Evolutionary conservation across 2,329 filamentous ascomycete species (phyloP).

Genomic region (Fusarium acutatum): DNA sequence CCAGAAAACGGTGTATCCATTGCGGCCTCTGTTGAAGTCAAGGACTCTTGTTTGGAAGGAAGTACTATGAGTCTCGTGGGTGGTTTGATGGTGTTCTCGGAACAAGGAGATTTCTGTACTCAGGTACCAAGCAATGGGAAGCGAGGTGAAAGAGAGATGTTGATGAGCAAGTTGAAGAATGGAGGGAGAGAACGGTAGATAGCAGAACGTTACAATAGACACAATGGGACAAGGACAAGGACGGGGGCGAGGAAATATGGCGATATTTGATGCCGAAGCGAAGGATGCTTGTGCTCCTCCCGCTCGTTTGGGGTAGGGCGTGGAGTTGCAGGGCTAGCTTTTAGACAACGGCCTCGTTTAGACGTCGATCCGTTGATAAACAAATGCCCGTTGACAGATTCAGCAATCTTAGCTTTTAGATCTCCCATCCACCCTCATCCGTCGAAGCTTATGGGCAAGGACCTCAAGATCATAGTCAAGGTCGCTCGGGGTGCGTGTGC

Average conservation of each 20-base stretch:
- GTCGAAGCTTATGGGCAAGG: constrained; percentile 30
- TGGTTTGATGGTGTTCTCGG: constrained; percentile 26
- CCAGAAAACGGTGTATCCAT: constrained; percentile 45
- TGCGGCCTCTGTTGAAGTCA: constrained; percentile 21
- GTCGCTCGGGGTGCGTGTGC: constrained; percentile 28
- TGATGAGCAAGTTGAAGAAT: constrained; percentile 25
- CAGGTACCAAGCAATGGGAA: constrained; percentile 28
- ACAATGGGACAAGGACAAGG: constrained; percentile 40
- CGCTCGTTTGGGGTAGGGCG: constrained; percentile 35
- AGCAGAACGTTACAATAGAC: constrained; percentile 40
- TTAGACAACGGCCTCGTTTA: constrained; percentile 32
- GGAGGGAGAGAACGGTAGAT: constrained; percentile 24
- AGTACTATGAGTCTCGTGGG: constrained; percentile 37
- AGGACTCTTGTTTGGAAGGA: constrained; percentile 18
- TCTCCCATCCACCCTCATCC: constrained; percentile 23
- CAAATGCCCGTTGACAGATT: constrained; percentile 32
- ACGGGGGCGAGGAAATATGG: constrained; percentile 33
- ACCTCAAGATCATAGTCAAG: constrained; percentile 23
- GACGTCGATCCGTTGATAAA: constrained; percentile 36
- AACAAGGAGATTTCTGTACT: constrained; percentile 28
- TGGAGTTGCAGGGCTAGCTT: constrained; percentile 26
- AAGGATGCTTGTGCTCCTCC: constrained; percentile 37
- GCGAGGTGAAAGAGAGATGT: constrained; percentile 14
- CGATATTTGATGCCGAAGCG: constrained; percentile 40
- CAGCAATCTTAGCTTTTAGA: constrained; percentile 30